A percentile compares a stretch with the other conserved stretches of the same genome.
Conservation (phyloP, 106 monocot genomes). For the Dendrobium huoshanense region DNA sequence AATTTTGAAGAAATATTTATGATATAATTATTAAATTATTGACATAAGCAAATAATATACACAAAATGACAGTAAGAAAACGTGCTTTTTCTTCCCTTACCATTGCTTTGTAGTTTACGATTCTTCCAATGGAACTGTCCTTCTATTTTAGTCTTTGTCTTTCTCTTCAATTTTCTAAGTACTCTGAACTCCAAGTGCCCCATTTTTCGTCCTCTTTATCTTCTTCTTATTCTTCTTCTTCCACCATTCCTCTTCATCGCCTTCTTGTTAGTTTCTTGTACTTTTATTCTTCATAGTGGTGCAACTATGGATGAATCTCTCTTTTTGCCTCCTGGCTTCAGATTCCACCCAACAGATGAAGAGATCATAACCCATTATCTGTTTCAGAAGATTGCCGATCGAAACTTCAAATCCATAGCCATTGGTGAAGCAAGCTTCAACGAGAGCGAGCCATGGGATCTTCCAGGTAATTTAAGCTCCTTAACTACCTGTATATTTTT, state of each 20-base stretch:
- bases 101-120: not conserved
- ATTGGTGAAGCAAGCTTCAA: conserved; percentile 44
- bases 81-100: not conserved
- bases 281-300: not conserved
- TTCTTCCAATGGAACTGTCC: not conserved
- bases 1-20: too few relatives aligned
- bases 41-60: too few relatives aligned
- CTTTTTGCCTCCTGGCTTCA: conserved; percentile 38
- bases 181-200: not conserved
- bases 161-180: not conserved
- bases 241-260: not conserved
- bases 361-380: conserved; percentile 50
- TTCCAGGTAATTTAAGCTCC: conserved; percentile 19
- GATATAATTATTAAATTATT: too few relatives aligned
- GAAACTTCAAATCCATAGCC: conserved; percentile 22
- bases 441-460: conserved; percentile 53
- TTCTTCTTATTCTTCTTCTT: conserved; percentile 2
- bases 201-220: not conserved
- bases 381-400: conserved; percentile 26
- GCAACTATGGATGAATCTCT: not conserved
- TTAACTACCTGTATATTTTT: too few relatives aligned
- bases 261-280: not conserved
- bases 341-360: conserved; percentile 50
- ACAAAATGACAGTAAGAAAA: not conserved
- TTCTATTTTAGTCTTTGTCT: not conserved